Evolutionary conservation across 768 basidiomycete species (phyloP).

Genomic region (Leccinum rimulosum): DNA sequence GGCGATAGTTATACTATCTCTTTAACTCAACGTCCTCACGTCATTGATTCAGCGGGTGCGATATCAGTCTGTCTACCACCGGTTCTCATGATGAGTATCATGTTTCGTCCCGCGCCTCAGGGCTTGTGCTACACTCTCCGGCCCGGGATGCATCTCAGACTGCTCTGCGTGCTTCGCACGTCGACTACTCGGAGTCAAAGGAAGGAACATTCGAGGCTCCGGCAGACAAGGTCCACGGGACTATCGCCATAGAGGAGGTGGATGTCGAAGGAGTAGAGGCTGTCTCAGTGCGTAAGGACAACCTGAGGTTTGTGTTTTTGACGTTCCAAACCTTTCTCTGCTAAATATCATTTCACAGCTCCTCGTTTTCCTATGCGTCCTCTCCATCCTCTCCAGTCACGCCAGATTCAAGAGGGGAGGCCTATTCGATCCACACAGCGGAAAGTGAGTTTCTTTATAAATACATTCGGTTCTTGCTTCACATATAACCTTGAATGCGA

Average conservation of each 20-base stretch:
- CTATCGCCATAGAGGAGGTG: neutral
- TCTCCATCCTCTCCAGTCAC: neutral
- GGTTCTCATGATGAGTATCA: too few species aligned
- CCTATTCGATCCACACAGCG: neutral
- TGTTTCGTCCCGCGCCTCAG: neutral
- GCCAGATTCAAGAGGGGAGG: neutral
- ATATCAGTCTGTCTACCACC: neutral
- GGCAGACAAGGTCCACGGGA: neutral
- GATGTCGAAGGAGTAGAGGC: neutral
- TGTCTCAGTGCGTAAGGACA: neutral
- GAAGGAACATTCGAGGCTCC: neutral
- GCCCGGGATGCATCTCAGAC: neutral
- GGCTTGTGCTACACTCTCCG: neutral
- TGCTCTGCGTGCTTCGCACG: neutral
- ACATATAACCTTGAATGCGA: neutral
- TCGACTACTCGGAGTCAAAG: neutral
- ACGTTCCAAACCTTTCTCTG: neutral
- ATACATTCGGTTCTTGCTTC: neutral
- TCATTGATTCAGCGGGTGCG: conserved; percentile 1
- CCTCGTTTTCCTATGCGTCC: neutral
- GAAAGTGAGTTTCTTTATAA: conserved; percentile 2
- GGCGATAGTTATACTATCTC: neutral
- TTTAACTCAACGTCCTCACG: neutral
- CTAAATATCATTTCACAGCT: neutral
- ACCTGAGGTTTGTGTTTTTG: neutral